Base-by-base conservation (phyloP, 345 rosid species). In the Nasturtium officinale region DNA sequence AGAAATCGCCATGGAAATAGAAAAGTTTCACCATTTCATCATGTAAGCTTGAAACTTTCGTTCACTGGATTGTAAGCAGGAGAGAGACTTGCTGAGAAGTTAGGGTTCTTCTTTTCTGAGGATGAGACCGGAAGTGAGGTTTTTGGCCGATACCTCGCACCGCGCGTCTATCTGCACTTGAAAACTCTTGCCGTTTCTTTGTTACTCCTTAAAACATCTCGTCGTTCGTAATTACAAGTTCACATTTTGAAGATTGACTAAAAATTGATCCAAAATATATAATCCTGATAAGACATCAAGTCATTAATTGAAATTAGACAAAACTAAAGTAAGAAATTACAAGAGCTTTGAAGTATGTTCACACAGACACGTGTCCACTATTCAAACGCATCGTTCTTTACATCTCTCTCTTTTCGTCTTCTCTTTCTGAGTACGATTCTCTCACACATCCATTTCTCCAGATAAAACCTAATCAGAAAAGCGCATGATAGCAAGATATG, bases 1-100 rank as follows among this genome's bases (percentile, higher is more conserved):
- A 2, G 87, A 77, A 78, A 83, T 72, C 65, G 84, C 82, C 94
- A 88, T 88, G 38, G 69, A 21, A 58, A 26, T 38, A 55, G 67
- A 30, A 23, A 51, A 33, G 59, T 37, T 38, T 79, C 76, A 78
- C 69, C 84, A 83, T 85, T 67, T 52, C 75, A 81, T 47, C 74
- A 61, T 74, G 58, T 46, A 55, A 18, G 20, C 13, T 75, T 82
- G 54, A 82, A 82, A 50, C 82, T 84, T 79, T 62, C 23, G 11
- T 33, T 62, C 50, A 47, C 21, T 47, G 40, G 52, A 71, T 45
- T 61, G 54, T 21, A 11, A 16, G 58, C 35, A 32, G 69, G 15
- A 17, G 33, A 15, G 53, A 17, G 15, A 35, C 7, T 47, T 59
- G 62, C 60, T 20, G 69, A 61, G 59, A 33, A 29, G 51, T 54